These are phyloP conservation scores for Solanum hybrid DNA, from an alignment of 305 asterid species.

Conservation along the genomic window DNA sequence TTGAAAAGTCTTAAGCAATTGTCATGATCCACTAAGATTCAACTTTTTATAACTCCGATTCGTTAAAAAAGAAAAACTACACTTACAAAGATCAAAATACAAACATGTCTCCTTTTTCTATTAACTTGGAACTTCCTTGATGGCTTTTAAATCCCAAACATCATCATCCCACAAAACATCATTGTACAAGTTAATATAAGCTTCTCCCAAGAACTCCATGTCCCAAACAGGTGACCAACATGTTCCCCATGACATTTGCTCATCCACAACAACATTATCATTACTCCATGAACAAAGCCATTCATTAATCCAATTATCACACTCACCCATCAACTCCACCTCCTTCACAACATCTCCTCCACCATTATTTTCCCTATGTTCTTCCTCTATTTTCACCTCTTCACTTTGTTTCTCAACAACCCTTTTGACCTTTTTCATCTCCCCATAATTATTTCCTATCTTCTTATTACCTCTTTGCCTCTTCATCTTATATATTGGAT, in stretches of 20 bases:
- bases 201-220: conserved; percentile 20
- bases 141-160: conserved; percentile 39
- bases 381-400: conserved; percentile 2
- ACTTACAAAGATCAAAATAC: not conserved
- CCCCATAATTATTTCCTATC: not conserved
- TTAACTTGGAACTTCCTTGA: conserved; percentile 4
- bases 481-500: not conserved
- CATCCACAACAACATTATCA: conserved; percentile 30
- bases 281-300: conserved; percentile 19
- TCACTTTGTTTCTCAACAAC: not conserved
- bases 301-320: conserved; percentile 9
- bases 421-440: not conserved
- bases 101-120: not conserved
- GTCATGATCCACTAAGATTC: not conserved
- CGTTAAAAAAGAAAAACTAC: not conserved
- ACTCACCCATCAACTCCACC: conserved; percentile 6
- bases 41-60: not conserved
- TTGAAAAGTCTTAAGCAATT: not conserved
- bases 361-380: not conserved
- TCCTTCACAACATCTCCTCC: not conserved
- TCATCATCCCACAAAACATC: conserved; percentile 51
- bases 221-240: conserved; percentile 52
- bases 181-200: conserved; percentile 19
- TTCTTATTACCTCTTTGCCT: conserved; percentile 4
- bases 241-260: conserved; percentile 45